phyloP scores from a whole-genome alignment of 805 yeast species.

The Starmerella stigmatis region DNA sequence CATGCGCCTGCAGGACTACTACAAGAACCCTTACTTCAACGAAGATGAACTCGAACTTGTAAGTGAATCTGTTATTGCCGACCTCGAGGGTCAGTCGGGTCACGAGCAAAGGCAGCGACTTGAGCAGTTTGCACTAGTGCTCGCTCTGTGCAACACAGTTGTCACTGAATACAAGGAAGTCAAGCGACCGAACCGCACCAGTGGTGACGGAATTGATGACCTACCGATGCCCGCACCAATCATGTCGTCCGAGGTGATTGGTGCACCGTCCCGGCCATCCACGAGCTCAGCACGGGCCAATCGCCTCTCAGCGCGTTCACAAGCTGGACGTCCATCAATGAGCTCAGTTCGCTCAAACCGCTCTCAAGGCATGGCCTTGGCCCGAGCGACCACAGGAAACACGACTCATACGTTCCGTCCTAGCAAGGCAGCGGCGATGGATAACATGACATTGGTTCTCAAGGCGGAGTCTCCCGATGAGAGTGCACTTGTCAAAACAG shows the following conservation, averaged over 20 bases:
- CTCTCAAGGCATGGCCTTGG: neutral
- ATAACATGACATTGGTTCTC: slow-evolving; percentile 37
- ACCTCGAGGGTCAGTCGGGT: slow-evolving; percentile 37
- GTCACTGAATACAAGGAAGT: slow-evolving; percentile 41
- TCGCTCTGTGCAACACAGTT: slow-evolving; percentile 68
- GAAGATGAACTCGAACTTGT: slow-evolving; percentile 35
- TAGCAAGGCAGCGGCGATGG: slow-evolving; percentile 17
- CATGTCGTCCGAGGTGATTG: slow-evolving; percentile 6
- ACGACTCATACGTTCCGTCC: slow-evolving; percentile 2
- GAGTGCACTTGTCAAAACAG: slow-evolving; percentile 66
- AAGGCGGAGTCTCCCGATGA: slow-evolving; percentile 82
- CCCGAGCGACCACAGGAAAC: neutral
- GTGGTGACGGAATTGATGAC: slow-evolving; percentile 1
- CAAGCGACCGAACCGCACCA: neutral
- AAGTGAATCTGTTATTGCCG: slow-evolving; percentile 49
- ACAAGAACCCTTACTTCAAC: slow-evolving; percentile 39
- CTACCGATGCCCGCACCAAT: slow-evolving; percentile 9
- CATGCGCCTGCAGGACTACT: slow-evolving; percentile 30
- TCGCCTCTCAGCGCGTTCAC: slow-evolving; percentile 1
- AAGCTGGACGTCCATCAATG: slow-evolving; percentile 9
- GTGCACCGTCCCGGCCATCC: slow-evolving; percentile 3
- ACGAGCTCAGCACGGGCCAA: neutral
- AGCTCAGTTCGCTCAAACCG: slow-evolving; percentile 5
- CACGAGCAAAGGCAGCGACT: slow-evolving; percentile 39
- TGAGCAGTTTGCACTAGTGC: slow-evolving; percentile 49